These are phyloP conservation scores for Lichtheimia corymbifera DNA, from an alignment of 371 early-diverging fungal species.

Conservation along the genomic window DNA sequence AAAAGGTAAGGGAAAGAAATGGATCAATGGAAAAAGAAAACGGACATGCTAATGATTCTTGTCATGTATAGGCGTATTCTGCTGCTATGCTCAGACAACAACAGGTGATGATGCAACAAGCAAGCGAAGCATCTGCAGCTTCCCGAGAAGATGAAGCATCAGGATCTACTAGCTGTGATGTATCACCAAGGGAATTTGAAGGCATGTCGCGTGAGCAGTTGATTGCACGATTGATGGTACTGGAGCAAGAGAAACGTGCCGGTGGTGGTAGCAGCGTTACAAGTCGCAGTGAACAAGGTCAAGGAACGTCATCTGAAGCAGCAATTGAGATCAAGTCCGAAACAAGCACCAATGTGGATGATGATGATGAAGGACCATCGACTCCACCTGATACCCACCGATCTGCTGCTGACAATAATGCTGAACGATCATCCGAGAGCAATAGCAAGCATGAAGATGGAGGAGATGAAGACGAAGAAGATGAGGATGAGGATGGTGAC, in stretches of 20 bases:
- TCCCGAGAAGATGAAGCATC: constrained; percentile 8
- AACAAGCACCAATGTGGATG: constrained; percentile 24
- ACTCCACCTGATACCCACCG: constrained; percentile 15
- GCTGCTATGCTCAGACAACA: constrained; percentile 5
- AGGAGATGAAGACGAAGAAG: constrained; percentile 17
- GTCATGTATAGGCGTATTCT: constrained; percentile 1
- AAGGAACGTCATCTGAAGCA: background rate
- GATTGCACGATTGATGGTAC: constrained; percentile 27
- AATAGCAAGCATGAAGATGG: constrained; percentile 7
- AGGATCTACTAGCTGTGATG: constrained; percentile 11
- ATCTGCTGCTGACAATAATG: background rate
- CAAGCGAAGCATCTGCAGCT: background rate
- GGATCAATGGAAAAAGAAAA: background rate
- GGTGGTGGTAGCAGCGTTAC: background rate
- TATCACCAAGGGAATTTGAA: constrained; percentile 23
- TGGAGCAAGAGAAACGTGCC: constrained; percentile 29
- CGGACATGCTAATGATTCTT: background rate
- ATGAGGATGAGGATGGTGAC: constrained; percentile 16
- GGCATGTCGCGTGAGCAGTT: constrained; percentile 30
- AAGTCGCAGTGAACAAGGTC: background rate
- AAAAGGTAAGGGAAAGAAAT: constrained; percentile 12
- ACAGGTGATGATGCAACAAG: constrained; percentile 2
- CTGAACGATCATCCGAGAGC: background rate
- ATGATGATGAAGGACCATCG: constrained; percentile 23
- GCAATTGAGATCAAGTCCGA: constrained; percentile 20